A percentile compares a stretch with the other conserved stretches of the same genome.
phyloP scores from a whole-genome alignment of 805 yeast genomes.

The Candida ascalaphidarum region DNA sequence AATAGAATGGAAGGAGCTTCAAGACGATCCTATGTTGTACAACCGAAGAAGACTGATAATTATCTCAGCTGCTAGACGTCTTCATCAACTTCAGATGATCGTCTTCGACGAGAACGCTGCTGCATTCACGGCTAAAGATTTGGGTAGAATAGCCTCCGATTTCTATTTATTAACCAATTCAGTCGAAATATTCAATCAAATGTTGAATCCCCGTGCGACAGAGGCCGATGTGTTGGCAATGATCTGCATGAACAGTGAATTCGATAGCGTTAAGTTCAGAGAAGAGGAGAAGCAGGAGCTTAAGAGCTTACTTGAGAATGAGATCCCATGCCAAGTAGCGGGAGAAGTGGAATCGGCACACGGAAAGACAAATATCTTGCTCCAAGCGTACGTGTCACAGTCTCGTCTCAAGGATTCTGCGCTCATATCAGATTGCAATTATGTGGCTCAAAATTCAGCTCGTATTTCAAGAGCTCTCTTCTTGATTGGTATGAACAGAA shows the following conservation, averaged over 20 bases:
- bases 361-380: constrained; percentile 78
- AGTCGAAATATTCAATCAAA: constrained; percentile 80
- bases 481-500: constrained; percentile 73
- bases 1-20: constrained; percentile 76
- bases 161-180: constrained; percentile 80
- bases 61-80: constrained; percentile 66
- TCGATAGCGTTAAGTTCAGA: constrained; percentile 81
- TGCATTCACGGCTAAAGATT: constrained; percentile 74
- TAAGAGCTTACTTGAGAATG: constrained; percentile 45
- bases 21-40: constrained; percentile 73
- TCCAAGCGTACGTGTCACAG: constrained; percentile 83
- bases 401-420: constrained; percentile 71
- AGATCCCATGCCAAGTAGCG: constrained; percentile 70
- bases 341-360: constrained; percentile 67
- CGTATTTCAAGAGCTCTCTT: constrained; percentile 90
- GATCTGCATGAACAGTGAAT: constrained; percentile 88
- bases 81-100: constrained; percentile 89
- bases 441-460: constrained; percentile 92
- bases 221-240: constrained; percentile 88
- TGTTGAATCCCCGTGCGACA: constrained; percentile 76
- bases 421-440: constrained; percentile 75
- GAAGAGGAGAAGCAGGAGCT: constrained; percentile 82
- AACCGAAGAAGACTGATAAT: constrained; percentile 72
- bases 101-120: constrained; percentile 81
- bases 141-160: constrained; percentile 92